Percentiles rank a stretch among this genome's conserved stretches.
phyloP scores from a whole-genome alignment of 495 filamentous ascomycete genomes.

The Penicillium bialowiezense region DNA sequence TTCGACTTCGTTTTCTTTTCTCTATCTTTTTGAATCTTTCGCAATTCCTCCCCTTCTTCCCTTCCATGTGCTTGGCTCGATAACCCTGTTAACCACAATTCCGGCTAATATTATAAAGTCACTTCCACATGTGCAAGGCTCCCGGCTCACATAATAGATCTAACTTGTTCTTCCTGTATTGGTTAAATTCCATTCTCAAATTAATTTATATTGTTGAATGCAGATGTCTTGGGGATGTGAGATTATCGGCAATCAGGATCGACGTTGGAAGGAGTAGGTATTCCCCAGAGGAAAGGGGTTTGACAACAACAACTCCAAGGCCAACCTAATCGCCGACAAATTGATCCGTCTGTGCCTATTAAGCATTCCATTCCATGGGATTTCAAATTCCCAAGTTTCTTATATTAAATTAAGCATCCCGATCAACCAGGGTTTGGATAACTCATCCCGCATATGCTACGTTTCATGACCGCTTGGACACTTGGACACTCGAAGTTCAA shows the following conservation, averaged over 20 bases:
- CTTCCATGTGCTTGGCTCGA: no score
- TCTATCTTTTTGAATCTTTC: no score
- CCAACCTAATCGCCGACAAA: background rate
- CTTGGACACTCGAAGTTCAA: no score
- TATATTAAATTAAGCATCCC: background rate
- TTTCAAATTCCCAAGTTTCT: background rate
- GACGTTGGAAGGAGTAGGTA: background rate
- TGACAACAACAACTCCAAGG: background rate
- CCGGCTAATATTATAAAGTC: no score
- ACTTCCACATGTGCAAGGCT: no score
- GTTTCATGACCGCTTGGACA: background rate
- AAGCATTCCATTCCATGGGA: background rate
- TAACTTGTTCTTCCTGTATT: no score
- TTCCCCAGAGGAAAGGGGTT: slow-evolving; percentile 17
- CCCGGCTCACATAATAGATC: no score
- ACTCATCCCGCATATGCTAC: background rate
- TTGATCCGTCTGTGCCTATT: background rate
- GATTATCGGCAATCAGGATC: background rate
- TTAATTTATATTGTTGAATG: no score
- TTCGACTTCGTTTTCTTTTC: background rate
- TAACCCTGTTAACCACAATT: no score
- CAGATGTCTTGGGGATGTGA: background rate
- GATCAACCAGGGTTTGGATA: background rate
- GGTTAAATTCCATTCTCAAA: no score
- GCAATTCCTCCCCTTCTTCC: no score